phyloP scores from a whole-genome alignment of 2,329 filamentous ascomycete genomes.

The Trichophyton equinum region DNA sequence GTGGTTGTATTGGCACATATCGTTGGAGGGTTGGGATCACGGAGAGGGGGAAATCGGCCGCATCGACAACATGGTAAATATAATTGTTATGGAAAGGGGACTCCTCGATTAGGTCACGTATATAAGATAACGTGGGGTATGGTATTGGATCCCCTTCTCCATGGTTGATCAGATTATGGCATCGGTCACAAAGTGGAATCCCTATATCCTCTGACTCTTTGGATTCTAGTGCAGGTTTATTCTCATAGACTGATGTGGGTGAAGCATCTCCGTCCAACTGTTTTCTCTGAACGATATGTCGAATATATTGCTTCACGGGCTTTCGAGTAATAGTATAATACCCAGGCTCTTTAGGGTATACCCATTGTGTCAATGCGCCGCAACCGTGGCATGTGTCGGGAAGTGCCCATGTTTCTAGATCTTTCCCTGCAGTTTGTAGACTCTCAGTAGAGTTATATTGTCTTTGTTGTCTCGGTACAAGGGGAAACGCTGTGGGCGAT shows the following conservation, averaged over 20 bases:
- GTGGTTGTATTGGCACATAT: slow-evolving; percentile 56
- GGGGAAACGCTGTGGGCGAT: neutral
- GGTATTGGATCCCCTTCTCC: slow-evolving; percentile 57
- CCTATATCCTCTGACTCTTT: slow-evolving; percentile 1
- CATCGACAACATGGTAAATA: slow-evolving; percentile 89
- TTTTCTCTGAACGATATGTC: neutral
- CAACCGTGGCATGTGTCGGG: slow-evolving; percentile 50
- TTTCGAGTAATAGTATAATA: slow-evolving; percentile 43
- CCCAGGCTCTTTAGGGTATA: slow-evolving; percentile 43
- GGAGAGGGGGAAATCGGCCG: slow-evolving; percentile 93
- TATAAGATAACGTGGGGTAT: slow-evolving; percentile 68
- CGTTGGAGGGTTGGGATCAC: slow-evolving; percentile 64
- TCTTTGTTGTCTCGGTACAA: neutral
- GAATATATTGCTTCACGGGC: slow-evolving; percentile 31
- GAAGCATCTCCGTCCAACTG: neutral
- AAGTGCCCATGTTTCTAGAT: slow-evolving; percentile 18
- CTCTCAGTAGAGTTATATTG: neutral
- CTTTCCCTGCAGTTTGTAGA: neutral
- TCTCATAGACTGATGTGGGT: neutral
- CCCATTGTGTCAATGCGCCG: slow-evolving; percentile 47
- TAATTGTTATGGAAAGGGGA: slow-evolving; percentile 86
- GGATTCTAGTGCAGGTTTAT: neutral
- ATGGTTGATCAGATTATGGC: slow-evolving; percentile 70
- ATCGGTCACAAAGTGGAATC: slow-evolving; percentile 68
- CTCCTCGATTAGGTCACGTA: slow-evolving; percentile 73